Evolutionary conservation across 495 filamentous ascomycete species (phyloP).

Genomic region (Podospora comata): DNA sequence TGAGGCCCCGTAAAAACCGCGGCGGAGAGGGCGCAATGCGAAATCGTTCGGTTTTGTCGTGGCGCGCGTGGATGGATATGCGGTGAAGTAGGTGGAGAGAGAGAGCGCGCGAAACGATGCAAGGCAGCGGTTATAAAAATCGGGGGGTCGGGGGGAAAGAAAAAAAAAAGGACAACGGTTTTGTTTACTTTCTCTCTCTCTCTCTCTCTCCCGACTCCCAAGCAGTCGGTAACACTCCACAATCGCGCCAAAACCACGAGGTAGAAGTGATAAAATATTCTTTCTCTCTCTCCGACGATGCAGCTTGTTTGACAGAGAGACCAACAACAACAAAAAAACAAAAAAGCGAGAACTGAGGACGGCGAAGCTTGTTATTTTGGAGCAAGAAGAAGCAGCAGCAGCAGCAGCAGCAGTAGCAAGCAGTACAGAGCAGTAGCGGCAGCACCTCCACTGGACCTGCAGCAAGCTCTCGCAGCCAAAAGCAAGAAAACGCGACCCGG

Average conservation of each 20-base stretch:
- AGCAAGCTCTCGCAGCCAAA: too few species aligned
- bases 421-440: too few species aligned
- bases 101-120: too few species aligned
- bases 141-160: background rate
- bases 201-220: background rate
- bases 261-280: background rate
- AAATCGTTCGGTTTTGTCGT: background rate
- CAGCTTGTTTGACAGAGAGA: background rate
- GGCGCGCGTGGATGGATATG: background rate
- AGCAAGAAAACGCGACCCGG: slow-evolving; percentile 10
- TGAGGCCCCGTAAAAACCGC: background rate
- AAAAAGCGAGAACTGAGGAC: background rate
- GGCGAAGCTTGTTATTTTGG: background rate
- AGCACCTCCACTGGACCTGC: too few species aligned
- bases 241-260: background rate
- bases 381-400: too few species aligned
- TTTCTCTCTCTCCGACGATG: too few species aligned
- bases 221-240: background rate
- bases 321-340: background rate
- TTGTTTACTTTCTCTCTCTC: slow-evolving; percentile 6
- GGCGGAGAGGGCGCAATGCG: background rate
- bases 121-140: background rate
- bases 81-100: background rate
- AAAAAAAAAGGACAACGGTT: background rate
- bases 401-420: too few species aligned